Evolutionary conservation across 345 rosid genomes (phyloP).

Genomic region (Gynandropsis gynandra): DNA sequence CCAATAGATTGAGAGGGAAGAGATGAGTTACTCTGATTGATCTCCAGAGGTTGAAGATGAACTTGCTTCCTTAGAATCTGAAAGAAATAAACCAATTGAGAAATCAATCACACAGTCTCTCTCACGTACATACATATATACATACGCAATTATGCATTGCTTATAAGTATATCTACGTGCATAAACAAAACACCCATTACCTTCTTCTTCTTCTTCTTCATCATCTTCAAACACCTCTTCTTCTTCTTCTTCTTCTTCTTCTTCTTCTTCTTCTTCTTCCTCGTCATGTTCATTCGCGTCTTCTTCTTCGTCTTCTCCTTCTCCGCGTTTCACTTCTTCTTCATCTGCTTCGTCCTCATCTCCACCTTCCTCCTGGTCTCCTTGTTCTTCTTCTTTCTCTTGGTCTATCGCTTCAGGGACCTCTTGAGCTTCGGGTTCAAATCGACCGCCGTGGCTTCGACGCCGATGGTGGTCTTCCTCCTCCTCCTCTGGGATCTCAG

Average conservation of each 20-base stretch:
- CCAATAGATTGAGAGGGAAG: slow-evolving; percentile 10
- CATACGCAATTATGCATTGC: too few relatives aligned
- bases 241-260: slow-evolving; percentile 23
- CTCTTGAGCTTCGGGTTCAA: slow-evolving; percentile 3
- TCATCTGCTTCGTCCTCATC: slow-evolving; percentile 30
- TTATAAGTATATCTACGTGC: too few relatives aligned
- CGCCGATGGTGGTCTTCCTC: slow-evolving; percentile 29
- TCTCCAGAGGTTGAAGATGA: slow-evolving; percentile 46
- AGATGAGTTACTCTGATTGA: slow-evolving; percentile 52
- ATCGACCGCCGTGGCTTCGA: slow-evolving; percentile 17
- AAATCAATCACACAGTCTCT: slow-evolving; percentile 20
- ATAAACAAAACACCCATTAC: slow-evolving; percentile 6
- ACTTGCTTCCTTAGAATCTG: slow-evolving; percentile 55
- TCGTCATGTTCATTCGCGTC: slow-evolving; percentile 24
- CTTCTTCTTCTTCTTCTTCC: slow-evolving; percentile 24
- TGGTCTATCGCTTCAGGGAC: slow-evolving; percentile 5
- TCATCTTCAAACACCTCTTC: slow-evolving; percentile 7
- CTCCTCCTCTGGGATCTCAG: slow-evolving; percentile 33
- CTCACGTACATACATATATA: slow-evolving; percentile 20
- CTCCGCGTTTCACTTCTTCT: slow-evolving; percentile 23
- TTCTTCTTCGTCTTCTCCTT: slow-evolving; percentile 23
- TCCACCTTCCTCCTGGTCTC: slow-evolving; percentile 14
- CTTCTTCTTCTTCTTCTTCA: slow-evolving; percentile 25
- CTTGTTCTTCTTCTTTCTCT: not conserved
- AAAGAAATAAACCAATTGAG: slow-evolving; percentile 7